Percentiles rank a stretch among this genome's conserved stretches.
These are phyloP conservation scores for Adansonia madagascariensis DNA, from an alignment of 441 rosid species.

Conservation along the genomic window DNA sequence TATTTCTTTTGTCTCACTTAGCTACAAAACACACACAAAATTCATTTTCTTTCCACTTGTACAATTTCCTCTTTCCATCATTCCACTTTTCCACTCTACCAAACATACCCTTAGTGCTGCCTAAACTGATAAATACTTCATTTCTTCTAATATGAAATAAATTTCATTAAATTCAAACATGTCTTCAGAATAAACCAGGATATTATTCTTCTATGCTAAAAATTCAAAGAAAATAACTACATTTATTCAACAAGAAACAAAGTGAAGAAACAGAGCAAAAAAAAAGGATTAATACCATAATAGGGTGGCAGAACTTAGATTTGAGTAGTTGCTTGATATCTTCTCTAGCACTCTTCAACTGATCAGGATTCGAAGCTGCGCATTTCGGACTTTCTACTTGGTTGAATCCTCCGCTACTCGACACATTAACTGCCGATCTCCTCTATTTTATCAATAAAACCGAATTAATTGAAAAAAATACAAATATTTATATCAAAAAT, in stretches of 20 bases:
- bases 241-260: slow-evolving; percentile 1
- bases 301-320: slow-evolving; percentile 76
- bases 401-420: slow-evolving; percentile 37
- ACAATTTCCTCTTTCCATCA: no score
- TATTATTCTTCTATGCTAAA: background rate
- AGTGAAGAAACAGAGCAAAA: background rate
- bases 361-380: slow-evolving; percentile 73
- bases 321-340: slow-evolving; percentile 80
- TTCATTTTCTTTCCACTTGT: no score
- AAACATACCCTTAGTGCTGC: no score
- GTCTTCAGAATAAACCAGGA: background rate
- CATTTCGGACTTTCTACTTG: slow-evolving; percentile 52
- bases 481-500: background rate
- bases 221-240: background rate
- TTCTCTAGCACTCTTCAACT: slow-evolving; percentile 80
- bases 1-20: no score
- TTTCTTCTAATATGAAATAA: background rate
- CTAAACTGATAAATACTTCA: background rate
- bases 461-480: background rate
- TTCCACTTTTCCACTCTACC: no score
- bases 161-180: background rate
- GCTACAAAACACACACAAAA: no score
- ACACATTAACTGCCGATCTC: slow-evolving; percentile 37
- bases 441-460: slow-evolving; percentile 36
- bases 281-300: slow-evolving; percentile 49